A percentile compares a stretch with the other conserved stretches of the same genome.
Evolutionary conservation across 2,329 filamentous ascomycete genomes (phyloP).

Genomic region (Verticillium klebahnii): DNA sequence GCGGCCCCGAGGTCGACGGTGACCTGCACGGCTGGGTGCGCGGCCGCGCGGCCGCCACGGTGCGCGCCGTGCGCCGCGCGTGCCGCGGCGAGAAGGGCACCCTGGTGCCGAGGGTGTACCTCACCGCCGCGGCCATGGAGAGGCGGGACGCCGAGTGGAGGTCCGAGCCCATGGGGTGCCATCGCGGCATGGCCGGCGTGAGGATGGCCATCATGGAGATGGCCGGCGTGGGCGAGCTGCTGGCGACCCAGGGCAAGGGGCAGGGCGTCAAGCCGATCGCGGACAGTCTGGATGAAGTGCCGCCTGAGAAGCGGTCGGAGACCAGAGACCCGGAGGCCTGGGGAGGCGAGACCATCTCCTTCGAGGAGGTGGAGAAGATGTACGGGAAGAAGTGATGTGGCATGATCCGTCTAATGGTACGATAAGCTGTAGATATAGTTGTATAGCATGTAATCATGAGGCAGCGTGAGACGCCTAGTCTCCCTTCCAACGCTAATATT

Average conservation of each 20-base stretch:
- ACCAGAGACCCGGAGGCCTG: slow-evolving; percentile 14
- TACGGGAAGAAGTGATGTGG: slow-evolving; percentile 6
- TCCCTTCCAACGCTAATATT: background rate
- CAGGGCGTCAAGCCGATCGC: background rate
- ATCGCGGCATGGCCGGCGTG: slow-evolving; percentile 34
- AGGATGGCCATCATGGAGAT: slow-evolving; percentile 34
- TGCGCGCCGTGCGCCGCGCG: slow-evolving; percentile 3
- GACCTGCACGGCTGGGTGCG: slow-evolving; percentile 19
- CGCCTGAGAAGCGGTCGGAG: slow-evolving; percentile 5
- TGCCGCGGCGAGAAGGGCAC: slow-evolving; percentile 13
- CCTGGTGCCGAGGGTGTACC: slow-evolving; percentile 22
- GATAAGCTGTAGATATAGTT: background rate
- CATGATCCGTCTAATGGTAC: background rate
- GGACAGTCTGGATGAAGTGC: background rate
- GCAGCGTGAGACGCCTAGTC: background rate
- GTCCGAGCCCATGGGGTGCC: slow-evolving; percentile 15
- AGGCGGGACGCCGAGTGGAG: slow-evolving; percentile 19
- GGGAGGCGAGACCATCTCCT: slow-evolving; percentile 27
- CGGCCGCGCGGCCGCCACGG: slow-evolving; percentile 7
- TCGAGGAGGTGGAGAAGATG: slow-evolving; percentile 25
- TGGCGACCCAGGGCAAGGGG: background rate
- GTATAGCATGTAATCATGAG: background rate
- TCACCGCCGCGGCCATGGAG: slow-evolving; percentile 33
- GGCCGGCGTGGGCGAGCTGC: slow-evolving; percentile 25
- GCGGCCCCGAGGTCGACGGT: slow-evolving; percentile 9